phyloP scores from a whole-genome alignment of 805 yeast genomes.

The Starmerella sirachaensis region DNA sequence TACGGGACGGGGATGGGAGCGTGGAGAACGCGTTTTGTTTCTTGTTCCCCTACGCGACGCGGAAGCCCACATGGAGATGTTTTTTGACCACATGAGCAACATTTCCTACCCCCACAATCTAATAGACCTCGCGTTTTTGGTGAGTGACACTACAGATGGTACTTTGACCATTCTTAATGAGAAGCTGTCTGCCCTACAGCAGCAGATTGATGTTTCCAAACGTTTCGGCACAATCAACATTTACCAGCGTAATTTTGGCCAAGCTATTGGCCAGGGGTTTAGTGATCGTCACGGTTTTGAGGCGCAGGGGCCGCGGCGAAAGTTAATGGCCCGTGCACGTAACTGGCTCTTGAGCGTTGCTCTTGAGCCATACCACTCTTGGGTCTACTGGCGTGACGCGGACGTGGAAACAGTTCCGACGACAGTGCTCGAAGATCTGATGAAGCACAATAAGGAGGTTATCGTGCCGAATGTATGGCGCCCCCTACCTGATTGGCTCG shows the following conservation, averaged over 20 bases:
- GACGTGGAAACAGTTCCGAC: conserved; percentile 90
- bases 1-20: conserved; percentile 64
- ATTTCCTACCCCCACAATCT: conserved; percentile 79
- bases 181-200: conserved; percentile 52
- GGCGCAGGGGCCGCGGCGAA: conserved; percentile 94
- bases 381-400: conserved; percentile 98
- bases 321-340: conserved; percentile 91
- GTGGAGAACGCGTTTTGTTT: conserved; percentile 64
- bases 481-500: conserved; percentile 85
- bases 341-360: conserved; percentile 89
- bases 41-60: conserved; percentile 92
- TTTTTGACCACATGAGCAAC: conserved; percentile 67
- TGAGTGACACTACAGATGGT: conserved; percentile 80
- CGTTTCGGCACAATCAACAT: conserved; percentile 71
- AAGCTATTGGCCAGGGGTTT: conserved; percentile 84
- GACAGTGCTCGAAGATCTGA: conserved; percentile 78
- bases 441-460: conserved; percentile 86
- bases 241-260: conserved; percentile 87
- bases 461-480: conserved; percentile 98
- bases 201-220: conserved; percentile 45
- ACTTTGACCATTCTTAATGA: conserved; percentile 54
- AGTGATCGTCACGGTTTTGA: conserved; percentile 92
- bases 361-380: conserved; percentile 83
- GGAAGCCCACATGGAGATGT: conserved; percentile 77
- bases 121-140: conserved; percentile 73